Evolutionary conservation across 768 basidiomycete genomes (phyloP).

Genomic region (Russula dissimulans): DNA sequence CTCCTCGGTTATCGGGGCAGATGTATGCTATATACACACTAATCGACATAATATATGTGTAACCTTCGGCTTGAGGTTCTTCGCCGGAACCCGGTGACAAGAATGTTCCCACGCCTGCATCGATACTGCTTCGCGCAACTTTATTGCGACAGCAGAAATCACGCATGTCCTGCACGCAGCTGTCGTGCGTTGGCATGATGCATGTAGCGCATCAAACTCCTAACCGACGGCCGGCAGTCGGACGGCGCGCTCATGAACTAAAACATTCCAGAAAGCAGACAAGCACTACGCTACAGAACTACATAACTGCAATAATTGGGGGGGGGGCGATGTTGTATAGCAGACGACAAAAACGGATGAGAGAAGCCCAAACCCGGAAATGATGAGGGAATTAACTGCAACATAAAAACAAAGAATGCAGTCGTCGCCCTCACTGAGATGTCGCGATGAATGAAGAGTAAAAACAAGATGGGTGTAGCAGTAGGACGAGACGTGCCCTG

Average conservation of each 20-base stretch:
- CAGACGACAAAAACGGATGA: conserved; percentile 5
- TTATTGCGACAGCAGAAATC: not conserved
- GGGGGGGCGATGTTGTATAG: conserved; percentile 16
- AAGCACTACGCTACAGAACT: conserved; percentile 29
- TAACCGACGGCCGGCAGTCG: not conserved
- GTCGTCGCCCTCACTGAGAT: conserved; percentile 18
- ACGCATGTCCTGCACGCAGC: not conserved
- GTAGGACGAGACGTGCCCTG: conserved; percentile 2
- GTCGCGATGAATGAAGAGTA: conserved; percentile 19
- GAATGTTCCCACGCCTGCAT: not conserved
- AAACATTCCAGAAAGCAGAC: conserved; percentile 18
- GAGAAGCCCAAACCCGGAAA: conserved; percentile 1
- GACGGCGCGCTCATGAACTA: conserved; percentile 1
- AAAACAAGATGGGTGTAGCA: conserved; percentile 21
- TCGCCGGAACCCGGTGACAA: not conserved
- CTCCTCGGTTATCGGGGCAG: not conserved
- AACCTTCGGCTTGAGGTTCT: not conserved
- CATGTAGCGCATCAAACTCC: not conserved
- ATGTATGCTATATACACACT: not conserved
- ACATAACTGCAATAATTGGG: conserved; percentile 22
- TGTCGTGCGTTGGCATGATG: not conserved
- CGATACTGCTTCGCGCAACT: not conserved
- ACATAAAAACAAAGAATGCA: not conserved
- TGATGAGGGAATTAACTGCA: conserved; percentile 8
- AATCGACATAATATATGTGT: not conserved